A percentile compares a stretch with the other conserved stretches of the same genome.
Evolutionary conservation across 805 yeast species (phyloP).

Genomic region (Candida chauliodis): DNA sequence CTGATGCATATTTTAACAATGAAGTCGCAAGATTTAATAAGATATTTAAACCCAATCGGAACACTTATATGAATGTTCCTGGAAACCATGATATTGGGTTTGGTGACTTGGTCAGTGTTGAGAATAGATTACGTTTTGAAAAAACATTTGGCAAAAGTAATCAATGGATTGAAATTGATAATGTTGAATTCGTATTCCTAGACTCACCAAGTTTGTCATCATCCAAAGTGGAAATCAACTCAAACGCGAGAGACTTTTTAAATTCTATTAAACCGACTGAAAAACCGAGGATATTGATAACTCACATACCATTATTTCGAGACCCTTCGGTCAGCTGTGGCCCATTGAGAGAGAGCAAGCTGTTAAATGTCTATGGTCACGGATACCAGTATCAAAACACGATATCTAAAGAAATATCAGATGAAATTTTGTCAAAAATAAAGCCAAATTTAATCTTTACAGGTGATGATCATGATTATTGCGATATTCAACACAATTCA

Average conservation of each 20-base stretch:
- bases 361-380: conserved; percentile 46
- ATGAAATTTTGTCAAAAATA: conserved; percentile 52
- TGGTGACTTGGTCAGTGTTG: conserved; percentile 59
- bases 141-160: conserved; percentile 33
- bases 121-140: conserved; percentile 26
- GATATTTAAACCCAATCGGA: conserved; percentile 26
- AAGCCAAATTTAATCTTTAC: conserved; percentile 71
- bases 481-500: conserved; percentile 61
- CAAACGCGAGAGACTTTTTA: conserved; percentile 54
- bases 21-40: conserved; percentile 30
- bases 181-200: conserved; percentile 41
- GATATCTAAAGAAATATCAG: conserved; percentile 54
- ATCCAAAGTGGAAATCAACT: conserved; percentile 34
- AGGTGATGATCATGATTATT: conserved; percentile 97
- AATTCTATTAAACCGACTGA: conserved; percentile 9
- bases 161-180: conserved; percentile 18
- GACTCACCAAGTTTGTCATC: conserved; percentile 83
- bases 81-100: conserved; percentile 98
- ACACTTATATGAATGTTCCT: conserved; percentile 45
- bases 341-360: conserved; percentile 63
- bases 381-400: conserved; percentile 92
- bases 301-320: conserved; percentile 87
- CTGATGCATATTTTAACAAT: conserved; percentile 25
- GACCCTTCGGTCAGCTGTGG: conserved; percentile 69
- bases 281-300: conserved; percentile 62